phyloP scores from a whole-genome alignment of 371 early-diverging fungal genomes.

The Zopfochytrium polystomum region DNA sequence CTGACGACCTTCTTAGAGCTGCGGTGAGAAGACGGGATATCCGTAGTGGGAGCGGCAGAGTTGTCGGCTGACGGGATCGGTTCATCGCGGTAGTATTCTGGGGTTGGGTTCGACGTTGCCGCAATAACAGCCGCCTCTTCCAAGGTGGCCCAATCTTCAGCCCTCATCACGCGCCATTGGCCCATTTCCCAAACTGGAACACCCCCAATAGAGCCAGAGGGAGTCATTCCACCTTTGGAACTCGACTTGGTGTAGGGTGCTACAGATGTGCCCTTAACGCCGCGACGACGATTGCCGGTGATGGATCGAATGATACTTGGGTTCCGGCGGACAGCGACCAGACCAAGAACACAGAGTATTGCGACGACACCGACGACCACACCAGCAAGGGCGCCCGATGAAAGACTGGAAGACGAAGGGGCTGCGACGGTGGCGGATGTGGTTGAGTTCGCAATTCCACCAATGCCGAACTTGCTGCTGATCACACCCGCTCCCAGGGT shows the following conservation, averaged over 20 bases:
- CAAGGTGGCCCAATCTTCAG: slow-evolving; percentile 21
- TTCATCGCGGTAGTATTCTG: neutral
- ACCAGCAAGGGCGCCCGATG: neutral
- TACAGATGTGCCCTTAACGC: neutral
- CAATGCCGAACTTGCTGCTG: neutral
- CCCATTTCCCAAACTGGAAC: slow-evolving; percentile 24
- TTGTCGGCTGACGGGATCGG: too few relatives aligned
- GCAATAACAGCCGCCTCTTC: neutral
- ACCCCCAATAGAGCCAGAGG: neutral
- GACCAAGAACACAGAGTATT: neutral
- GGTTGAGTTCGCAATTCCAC: neutral
- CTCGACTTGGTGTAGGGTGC: neutral
- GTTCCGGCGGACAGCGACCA: neutral
- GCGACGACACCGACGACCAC: neutral
- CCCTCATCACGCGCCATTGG: slow-evolving; percentile 14
- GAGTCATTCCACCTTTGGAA: neutral
- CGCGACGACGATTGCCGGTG: neutral
- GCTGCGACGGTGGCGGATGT: neutral
- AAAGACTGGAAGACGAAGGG: neutral
- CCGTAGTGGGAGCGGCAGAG: neutral
- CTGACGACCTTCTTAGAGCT: slow-evolving; percentile 5
- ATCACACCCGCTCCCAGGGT: neutral
- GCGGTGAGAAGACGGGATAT: neutral
- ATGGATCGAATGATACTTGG: neutral
- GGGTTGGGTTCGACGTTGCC: too few relatives aligned